A percentile compares a stretch with the other conserved stretches of the same genome.
phyloP scores from a whole-genome alignment of 306 rosid species.

The Myrica gale region DNA sequence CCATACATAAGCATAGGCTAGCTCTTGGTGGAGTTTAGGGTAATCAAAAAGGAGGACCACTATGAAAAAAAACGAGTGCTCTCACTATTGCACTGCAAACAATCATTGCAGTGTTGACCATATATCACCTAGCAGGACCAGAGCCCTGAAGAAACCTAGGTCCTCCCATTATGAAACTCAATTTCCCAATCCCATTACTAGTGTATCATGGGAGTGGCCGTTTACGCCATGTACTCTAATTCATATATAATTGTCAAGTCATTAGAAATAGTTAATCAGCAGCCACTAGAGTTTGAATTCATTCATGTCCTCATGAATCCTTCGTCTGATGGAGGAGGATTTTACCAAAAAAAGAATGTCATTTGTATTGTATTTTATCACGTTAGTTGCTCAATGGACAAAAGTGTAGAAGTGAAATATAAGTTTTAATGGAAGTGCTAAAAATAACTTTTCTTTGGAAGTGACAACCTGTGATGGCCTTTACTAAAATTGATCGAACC shows the following conservation, averaged over 20 bases:
- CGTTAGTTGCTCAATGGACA: background rate
- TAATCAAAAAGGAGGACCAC: constrained; percentile 20
- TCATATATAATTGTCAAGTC: background rate
- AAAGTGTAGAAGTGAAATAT: background rate
- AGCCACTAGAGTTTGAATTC: background rate
- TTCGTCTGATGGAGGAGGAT: background rate
- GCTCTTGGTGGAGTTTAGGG: constrained; percentile 24
- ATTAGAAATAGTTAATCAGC: background rate
- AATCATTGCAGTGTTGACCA: constrained; percentile 30
- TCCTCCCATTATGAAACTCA: background rate
- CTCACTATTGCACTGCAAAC: constrained; percentile 15
- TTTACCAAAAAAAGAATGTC: too few relatives aligned
- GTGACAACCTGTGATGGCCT: background rate
- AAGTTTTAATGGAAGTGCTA: too few relatives aligned
- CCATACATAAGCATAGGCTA: background rate
- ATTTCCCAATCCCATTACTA: background rate
- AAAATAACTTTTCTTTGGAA: background rate
- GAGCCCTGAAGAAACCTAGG: background rate
- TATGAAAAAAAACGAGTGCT: background rate
- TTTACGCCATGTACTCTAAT: background rate
- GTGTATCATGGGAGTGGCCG: background rate
- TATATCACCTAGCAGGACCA: constrained; percentile 16
- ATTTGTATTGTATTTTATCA: background rate
- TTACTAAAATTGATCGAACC: constrained; percentile 12
- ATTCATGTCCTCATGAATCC: background rate